phyloP scores from a whole-genome alignment of 768 basidiomycete genomes.

The Dioszegia crocea region DNA sequence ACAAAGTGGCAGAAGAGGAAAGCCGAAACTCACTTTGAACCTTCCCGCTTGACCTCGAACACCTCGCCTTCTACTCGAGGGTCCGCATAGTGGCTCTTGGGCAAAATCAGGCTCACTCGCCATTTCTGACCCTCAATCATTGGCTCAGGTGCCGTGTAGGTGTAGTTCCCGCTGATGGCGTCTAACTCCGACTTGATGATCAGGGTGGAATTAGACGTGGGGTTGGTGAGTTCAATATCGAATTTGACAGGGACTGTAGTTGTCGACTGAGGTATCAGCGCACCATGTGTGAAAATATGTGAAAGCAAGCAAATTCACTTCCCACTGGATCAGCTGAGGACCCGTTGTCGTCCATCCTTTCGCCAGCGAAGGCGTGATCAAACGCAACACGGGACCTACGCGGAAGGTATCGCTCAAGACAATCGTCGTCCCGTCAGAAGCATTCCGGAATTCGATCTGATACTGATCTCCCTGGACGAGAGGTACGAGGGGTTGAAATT shows the following conservation, averaged over 20 bases:
- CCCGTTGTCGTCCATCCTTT: background rate
- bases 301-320: background rate
- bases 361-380: no score
- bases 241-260: background rate
- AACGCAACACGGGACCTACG: no score
- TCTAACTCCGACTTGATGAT: background rate
- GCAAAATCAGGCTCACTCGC: background rate
- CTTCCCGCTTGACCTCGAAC: background rate
- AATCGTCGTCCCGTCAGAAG: no score
- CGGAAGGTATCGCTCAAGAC: no score
- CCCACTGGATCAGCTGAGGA: background rate
- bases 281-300: no score
- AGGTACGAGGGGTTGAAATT: no score
- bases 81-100: background rate
- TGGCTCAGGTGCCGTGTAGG: background rate
- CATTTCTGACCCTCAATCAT: background rate
- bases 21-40: no score
- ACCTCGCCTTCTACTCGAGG: background rate
- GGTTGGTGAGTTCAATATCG: background rate
- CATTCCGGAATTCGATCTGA: no score
- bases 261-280: background rate
- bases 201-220: no score
- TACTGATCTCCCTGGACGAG: no score
- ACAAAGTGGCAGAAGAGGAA: no score
- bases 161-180: background rate